Evolutionary conservation across 306 rosid species (phyloP).

Genomic region (Acacia melanoxylon): DNA sequence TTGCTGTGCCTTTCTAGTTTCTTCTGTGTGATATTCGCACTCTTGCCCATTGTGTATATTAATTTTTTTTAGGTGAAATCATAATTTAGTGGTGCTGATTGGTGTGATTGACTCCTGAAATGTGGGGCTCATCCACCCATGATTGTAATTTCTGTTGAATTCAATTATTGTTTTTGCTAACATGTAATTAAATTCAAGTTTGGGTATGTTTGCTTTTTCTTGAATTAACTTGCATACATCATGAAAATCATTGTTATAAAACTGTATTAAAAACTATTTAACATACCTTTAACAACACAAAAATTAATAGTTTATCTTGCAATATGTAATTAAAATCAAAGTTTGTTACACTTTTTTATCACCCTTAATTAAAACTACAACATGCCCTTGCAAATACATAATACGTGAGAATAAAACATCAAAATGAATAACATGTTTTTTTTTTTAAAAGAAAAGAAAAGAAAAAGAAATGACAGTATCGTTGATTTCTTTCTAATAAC

Average conservation of each 20-base stretch:
- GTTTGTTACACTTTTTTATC: no score
- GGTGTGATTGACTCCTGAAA: slow-evolving; percentile 4
- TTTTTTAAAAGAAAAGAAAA: no score
- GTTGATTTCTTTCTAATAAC: no score
- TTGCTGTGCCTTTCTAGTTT: slow-evolving; percentile 33
- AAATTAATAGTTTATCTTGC: not conserved
- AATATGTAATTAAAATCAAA: no score
- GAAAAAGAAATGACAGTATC: no score
- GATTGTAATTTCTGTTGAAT: not conserved
- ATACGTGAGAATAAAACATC: no score
- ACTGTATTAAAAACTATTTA: not conserved
- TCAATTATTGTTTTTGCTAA: not conserved
- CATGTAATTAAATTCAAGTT: slow-evolving; percentile 5
- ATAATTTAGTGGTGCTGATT: not conserved
- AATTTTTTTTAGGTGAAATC: slow-evolving; percentile 30
- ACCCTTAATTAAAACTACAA: no score
- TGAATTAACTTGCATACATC: not conserved
- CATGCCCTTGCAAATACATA: no score
- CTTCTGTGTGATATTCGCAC: slow-evolving; percentile 51
- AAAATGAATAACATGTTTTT: no score
- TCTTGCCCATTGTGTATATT: slow-evolving; percentile 63
- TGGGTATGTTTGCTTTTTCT: not conserved
- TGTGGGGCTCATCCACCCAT: not conserved
- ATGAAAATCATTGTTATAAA: not conserved
- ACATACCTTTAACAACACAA: not conserved